These are phyloP conservation scores for Phytophthora fragariae DNA, from an alignment of 352 stramenopile species.

Conservation along the genomic window DNA sequence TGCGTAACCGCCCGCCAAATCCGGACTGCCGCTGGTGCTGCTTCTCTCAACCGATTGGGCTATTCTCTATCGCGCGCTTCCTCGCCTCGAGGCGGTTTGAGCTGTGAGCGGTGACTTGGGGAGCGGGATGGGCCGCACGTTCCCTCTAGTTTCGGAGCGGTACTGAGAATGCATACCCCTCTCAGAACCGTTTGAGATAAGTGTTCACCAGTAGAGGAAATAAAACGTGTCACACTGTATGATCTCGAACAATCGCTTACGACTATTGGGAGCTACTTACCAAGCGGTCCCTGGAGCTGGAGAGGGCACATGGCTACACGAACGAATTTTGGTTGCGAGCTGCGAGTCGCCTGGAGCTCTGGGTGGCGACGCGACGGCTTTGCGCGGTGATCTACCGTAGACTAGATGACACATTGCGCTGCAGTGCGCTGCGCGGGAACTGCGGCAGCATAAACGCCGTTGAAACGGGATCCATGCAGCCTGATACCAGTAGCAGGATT, in stretches of 20 bases:
- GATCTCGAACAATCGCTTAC: background rate
- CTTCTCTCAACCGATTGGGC: background rate
- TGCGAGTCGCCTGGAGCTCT: constrained; percentile 4
- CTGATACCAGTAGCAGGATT: constrained; percentile 16
- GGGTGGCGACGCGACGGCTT: background rate
- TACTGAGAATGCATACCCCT: background rate
- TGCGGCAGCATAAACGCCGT: constrained; percentile 19
- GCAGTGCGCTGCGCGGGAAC: constrained; percentile 13
- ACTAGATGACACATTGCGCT: background rate
- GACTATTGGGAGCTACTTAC: background rate
- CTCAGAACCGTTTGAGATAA: background rate
- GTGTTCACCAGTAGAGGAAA: background rate
- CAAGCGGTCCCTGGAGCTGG: background rate
- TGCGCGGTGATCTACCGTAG: no score
- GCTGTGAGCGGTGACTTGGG: background rate
- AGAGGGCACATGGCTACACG: constrained; percentile 9
- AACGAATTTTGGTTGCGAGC: background rate
- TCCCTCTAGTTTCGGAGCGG: constrained; percentile 7
- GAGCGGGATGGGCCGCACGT: constrained; percentile 24
- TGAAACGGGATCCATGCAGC: constrained; percentile 20
- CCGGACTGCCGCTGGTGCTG: constrained; percentile 15
- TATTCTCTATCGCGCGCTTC: background rate
- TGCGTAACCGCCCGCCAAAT: constrained; percentile 42
- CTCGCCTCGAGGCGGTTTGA: no score
- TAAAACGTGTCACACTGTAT: background rate